phyloP scores from a whole-genome alignment of 495 filamentous ascomycete genomes.

The Penicillium maclennaniae region DNA sequence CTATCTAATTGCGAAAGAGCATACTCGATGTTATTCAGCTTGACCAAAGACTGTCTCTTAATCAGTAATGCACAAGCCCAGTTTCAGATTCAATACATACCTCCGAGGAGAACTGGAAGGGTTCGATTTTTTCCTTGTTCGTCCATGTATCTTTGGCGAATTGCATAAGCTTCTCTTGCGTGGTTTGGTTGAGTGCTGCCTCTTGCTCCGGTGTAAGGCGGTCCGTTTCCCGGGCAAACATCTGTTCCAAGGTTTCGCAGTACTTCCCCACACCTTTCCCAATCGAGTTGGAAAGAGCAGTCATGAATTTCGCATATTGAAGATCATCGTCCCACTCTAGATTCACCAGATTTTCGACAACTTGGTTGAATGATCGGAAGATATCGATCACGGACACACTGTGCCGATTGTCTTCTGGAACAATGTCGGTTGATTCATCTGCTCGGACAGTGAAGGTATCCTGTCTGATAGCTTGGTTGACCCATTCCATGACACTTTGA shows the following conservation, averaged over 20 bases:
- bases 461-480: constrained; percentile 84
- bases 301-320: constrained; percentile 96
- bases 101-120: constrained; percentile 96
- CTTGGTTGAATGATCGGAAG: constrained; percentile 88
- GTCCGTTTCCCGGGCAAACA: constrained; percentile 91
- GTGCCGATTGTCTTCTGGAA: constrained; percentile 80
- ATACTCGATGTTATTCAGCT: constrained; percentile 96
- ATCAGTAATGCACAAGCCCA: constrained; percentile 7
- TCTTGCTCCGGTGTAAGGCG: constrained; percentile 82
- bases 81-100: constrained; percentile 38
- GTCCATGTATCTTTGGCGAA: constrained; percentile 95
- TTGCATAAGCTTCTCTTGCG: constrained; percentile 88
- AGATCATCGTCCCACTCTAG: constrained; percentile 91
- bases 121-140: constrained; percentile 90
- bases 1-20: constrained; percentile 86
- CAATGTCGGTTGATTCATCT: constrained; percentile 53
- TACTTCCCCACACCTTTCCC: constrained; percentile 80
- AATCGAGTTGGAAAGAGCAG: constrained; percentile 82
- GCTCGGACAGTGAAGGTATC: constrained; percentile 73
- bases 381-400: constrained; percentile 92
- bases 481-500: constrained; percentile 72
- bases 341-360: constrained; percentile 76
- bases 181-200: constrained; percentile 66
- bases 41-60: constrained; percentile 74
- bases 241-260: constrained; percentile 84